Evolutionary conservation across 1,139 yeast genomes (phyloP).

Genomic region (Pichia norvegensis): DNA sequence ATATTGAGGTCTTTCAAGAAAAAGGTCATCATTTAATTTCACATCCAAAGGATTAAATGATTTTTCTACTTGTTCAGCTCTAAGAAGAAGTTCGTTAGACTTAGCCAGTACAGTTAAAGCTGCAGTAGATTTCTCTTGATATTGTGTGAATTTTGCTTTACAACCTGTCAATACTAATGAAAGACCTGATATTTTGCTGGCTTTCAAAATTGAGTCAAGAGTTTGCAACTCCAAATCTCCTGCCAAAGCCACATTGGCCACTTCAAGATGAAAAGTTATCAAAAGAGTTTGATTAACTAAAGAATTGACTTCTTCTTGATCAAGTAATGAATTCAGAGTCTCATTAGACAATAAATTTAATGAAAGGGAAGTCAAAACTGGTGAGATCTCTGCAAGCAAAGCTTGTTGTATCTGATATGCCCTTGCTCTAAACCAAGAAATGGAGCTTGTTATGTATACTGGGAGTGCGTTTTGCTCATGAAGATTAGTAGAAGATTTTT

Average conservation of each 20-base stretch:
- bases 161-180: constrained; percentile 74
- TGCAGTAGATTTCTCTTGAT: constrained; percentile 62
- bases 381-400: constrained; percentile 50
- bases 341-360: constrained; percentile 33
- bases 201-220: constrained; percentile 45
- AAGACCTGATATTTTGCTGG: constrained; percentile 50
- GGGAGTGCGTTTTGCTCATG: neutral
- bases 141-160: constrained; percentile 80
- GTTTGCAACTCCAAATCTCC: constrained; percentile 54
- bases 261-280: constrained; percentile 53
- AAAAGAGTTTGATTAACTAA: constrained; percentile 30
- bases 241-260: constrained; percentile 54
- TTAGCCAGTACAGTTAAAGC: constrained; percentile 76
- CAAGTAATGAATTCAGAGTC: constrained; percentile 31
- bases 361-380: constrained; percentile 37
- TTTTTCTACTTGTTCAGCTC: constrained; percentile 19
- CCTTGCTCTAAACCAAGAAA: constrained; percentile 69
- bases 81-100: constrained; percentile 32
- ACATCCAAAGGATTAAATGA: constrained; percentile 43
- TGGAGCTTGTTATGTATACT: constrained; percentile 32
- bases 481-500: constrained; percentile 10
- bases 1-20: constrained; percentile 66
- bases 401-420: constrained; percentile 56
- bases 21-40: constrained; percentile 65
- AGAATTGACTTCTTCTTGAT: constrained; percentile 19